Evolutionary conservation across 352 stramenopile species (phyloP), one percentile per base, ranked within the genome.

Genomic region (Albugo candida): DNA sequence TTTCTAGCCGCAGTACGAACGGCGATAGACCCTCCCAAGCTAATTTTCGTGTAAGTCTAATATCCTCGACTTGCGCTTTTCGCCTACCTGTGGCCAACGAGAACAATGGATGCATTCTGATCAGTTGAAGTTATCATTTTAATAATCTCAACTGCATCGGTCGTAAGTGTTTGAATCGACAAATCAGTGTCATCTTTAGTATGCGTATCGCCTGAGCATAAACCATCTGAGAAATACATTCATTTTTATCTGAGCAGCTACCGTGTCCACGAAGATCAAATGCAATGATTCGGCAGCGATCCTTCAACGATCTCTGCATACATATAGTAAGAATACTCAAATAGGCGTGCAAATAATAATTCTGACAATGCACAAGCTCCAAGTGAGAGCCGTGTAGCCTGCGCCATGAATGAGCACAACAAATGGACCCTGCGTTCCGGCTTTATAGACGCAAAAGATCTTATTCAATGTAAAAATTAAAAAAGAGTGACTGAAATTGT

Each of bases 311-410:
- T 16, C 66, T 61, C 81, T 93, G 47, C 8, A 43, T 16, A 38
- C 12, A 35, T 17, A 51, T 0, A 13, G 1, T 31, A 31, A 31
- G 24, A 31, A 31, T 31, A 3, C 8, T 31, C 8, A 8, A 31
- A 31, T 13, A 20, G 8, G 44, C 27, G 11, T 17, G 49, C 24
- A 5, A 38, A 21, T 41, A 43, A 8, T 43, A 19, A 43, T 19
- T 24, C 38, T 19, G 38, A 43, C 38, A 8, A 48, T 42, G 43
- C 43, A 18, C 14, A 87, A 60, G 49, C 71, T 77, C 73, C 79
- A 93, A 44, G 77, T 91, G 64, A 93, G 82, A 44, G 71, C 83
- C 18, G 74, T 83, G 60, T 87, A 86, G 48, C 81, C 81, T 16
- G 71, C 78, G 36, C 81, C 81, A 50, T 93, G 81, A 39, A 93